Base-by-base conservation (phyloP, 441 rosid species). In the Erodium chrysanthum region DNA sequence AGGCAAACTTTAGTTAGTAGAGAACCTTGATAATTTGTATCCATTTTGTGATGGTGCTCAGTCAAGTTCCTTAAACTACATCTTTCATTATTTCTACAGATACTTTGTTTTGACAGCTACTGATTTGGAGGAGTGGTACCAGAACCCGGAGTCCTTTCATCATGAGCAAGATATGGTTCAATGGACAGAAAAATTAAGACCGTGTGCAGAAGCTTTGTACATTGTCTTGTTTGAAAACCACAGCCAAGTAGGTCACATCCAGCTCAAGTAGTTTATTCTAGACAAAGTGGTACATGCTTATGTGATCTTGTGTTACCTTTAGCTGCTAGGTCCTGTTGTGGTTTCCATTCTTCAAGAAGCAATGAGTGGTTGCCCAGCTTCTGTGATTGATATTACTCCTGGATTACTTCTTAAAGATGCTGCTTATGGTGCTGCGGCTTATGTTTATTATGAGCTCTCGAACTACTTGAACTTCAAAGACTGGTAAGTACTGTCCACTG, bases 101-200 rank as follows among this genome's bases (percentile, higher is more conserved):
- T 95, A 92, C 80, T 90, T 95, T 84, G 93, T 95, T 81, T 90
- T 95, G 66, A 82, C 88, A 56, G 77, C 89, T 48, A 81, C 77
- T 82, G 96, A 95, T 87, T 80, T 95, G 82, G 98, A 88, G 80
- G 96, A 87, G 72, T 90, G 88, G 96, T 88, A 87, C 81, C 91
- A 84, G 72, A 88, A 85, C 76, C 90, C 99, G n/a, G 98, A 95
- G 86, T 84, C 93, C 64, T 95, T 95, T 81, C 98, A 92, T 80
- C 99, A 94, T 79, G 96, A 94, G 85, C 99, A 94, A 78, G 99
- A 94, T 81, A 89, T 94, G 92, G 73, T 92, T 82, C 97, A 95
- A 72, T 95, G 99, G 99, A 86, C 95, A 67, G 98, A 95, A 79
- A 95, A 95, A 81, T 79, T 92, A 73, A 84, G 93, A 79, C 99